Base-by-base conservation (phyloP, 2,329 filamentous ascomycete species). In the Sclerotinia trifoliorum region DNA sequence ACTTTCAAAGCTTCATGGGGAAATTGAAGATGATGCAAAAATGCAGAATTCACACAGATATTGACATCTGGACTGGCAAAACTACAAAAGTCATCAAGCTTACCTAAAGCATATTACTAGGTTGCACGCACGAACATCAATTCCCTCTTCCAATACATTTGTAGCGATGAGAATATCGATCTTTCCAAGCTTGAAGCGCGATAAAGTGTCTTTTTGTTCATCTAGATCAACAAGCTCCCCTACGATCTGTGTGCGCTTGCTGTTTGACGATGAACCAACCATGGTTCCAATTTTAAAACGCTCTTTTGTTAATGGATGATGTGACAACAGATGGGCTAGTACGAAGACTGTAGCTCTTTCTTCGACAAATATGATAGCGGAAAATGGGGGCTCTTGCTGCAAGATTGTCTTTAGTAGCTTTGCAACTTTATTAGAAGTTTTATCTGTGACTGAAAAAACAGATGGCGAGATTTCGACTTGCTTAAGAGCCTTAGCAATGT, bases 281-380 rank as follows among this genome's bases (percentile, higher is more conserved):
- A 89, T 83, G 3, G 80, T 80, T 1, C 84, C 86, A 13, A 85
- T 79, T 2, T 78, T 79, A 72, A 86, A 87, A 32, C 78, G 82
- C 6, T 76, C 70, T n/a, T 74, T 76, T 19, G 84, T 79, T 0
- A 73, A 70, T 0, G 88, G 84, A 70, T 88, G 84, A 1, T 92
- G 74, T 1, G 73, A 68, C 15, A 75, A 63, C 6, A 77, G 51
- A 57, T 87, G 81, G 2, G 82, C 78, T 42, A 94, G 79, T 5
- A 91, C 83, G 8, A 81, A 82, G 0, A 88, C 88, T 0, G 86
- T 87, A 1, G 83, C 83, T 63, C 89, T 80, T 74, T 91, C 86
- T 68, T 85, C 81, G 32, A 86, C 90, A 72, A 94, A 94, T 0
- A 93, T 78, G 21, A 94, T 87, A 0, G 88, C 81, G 11, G 71